These are phyloP conservation scores for Candida smagusa DNA, from an alignment of 1,139 yeast genomes.

Conservation along the genomic window DNA sequence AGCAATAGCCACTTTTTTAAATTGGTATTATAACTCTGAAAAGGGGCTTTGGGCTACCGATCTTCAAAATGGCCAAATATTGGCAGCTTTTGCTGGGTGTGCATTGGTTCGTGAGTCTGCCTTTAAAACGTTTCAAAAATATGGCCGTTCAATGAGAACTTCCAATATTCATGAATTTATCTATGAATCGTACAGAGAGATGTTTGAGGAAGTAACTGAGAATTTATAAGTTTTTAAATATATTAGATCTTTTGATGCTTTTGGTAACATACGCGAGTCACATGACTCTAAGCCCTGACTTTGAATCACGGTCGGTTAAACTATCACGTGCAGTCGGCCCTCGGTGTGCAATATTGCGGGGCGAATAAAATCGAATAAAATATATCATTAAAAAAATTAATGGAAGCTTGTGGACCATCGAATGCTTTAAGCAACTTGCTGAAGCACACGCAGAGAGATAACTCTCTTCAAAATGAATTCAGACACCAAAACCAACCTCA, in stretches of 20 bases:
- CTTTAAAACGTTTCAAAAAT: conserved; percentile 55
- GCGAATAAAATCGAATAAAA: background rate
- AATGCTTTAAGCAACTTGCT: conserved; percentile 21
- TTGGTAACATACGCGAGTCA: too few relatives aligned
- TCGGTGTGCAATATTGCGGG: background rate
- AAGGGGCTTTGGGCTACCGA: conserved; percentile 48
- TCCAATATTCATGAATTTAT: conserved; percentile 71
- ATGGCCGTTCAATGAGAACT: conserved; percentile 83
- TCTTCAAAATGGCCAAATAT: conserved; percentile 33
- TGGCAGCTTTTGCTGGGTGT: conserved; percentile 77
- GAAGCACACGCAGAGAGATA: conserved; percentile 24
- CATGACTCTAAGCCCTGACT: background rate
- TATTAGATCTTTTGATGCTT: too few relatives aligned
- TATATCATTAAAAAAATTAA: background rate
- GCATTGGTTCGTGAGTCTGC: conserved; percentile 67
- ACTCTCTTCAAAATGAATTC: conserved; percentile 20
- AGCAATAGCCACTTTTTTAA: conserved; percentile 57
- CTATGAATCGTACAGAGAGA: conserved; percentile 56
- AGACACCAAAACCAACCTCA: conserved; percentile 10
- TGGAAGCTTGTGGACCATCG: conserved; percentile 20
- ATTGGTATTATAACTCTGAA: conserved; percentile 54
- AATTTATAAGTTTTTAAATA: background rate
- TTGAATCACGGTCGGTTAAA: too few relatives aligned
- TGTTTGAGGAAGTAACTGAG: conserved; percentile 32
- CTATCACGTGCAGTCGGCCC: background rate